phyloP scores from a whole-genome alignment of 805 yeast genomes.

The Kuraishia piskuri region DNA sequence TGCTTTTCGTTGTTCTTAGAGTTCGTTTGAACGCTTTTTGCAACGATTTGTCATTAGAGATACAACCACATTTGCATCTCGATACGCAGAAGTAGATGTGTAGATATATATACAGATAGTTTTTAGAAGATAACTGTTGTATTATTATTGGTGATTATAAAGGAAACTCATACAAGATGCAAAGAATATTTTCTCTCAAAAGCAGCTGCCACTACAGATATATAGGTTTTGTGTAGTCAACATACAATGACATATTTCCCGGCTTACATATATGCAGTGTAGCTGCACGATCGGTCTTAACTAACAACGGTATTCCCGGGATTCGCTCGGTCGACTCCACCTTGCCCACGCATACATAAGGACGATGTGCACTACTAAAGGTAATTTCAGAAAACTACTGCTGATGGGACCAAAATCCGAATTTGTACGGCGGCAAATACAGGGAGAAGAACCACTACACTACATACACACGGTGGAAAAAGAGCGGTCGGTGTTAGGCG shows the following conservation, averaged over 20 bases:
- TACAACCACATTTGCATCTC: too few species aligned
- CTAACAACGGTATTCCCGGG: not conserved
- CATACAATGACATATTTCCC: not conserved
- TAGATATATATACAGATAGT: too few species aligned
- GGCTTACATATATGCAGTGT: not conserved
- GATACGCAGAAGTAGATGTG: too few species aligned
- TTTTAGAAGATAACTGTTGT: too few species aligned
- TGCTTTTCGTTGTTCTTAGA: too few species aligned
- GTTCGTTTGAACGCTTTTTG: too few species aligned
- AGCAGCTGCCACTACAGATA: not conserved
- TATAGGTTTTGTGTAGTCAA: not conserved
- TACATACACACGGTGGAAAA: not conserved
- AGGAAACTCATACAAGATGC: too few species aligned
- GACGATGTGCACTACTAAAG: not conserved
- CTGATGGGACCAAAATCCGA: too few species aligned
- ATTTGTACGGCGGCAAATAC: not conserved
- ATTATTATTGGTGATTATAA: too few species aligned
- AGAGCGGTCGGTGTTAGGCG: not conserved
- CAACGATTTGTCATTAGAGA: too few species aligned
- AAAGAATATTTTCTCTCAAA: too few species aligned
- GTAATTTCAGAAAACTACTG: not conserved
- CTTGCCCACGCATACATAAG: not conserved
- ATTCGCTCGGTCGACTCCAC: not conserved
- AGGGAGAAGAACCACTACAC: too few species aligned
- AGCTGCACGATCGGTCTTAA: not conserved